These are phyloP conservation scores for Xerocomus potaroensis DNA, from an alignment of 768 basidiomycete genomes.

Conservation along the genomic window DNA sequence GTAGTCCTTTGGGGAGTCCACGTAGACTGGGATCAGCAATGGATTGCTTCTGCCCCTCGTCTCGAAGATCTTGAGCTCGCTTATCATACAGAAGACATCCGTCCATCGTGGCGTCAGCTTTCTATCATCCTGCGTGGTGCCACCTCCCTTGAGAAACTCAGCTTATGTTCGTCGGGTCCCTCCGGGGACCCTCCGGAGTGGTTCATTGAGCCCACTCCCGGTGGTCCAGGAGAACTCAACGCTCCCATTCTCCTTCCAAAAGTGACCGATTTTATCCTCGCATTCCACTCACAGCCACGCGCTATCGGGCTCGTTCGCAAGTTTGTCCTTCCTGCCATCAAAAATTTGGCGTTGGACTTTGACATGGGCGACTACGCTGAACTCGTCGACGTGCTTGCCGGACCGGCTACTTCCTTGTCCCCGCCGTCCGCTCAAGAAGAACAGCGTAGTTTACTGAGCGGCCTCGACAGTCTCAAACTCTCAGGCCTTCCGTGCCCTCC, in stretches of 20 bases:
- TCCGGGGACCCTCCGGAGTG: constrained; percentile 37
- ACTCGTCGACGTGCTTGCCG: constrained; percentile 41
- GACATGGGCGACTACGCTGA: constrained; percentile 50
- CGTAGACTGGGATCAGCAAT: constrained; percentile 55
- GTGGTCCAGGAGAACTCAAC: constrained; percentile 24
- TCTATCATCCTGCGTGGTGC: constrained; percentile 47
- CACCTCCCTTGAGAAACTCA: constrained; percentile 50
- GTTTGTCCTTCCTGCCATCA: constrained; percentile 35
- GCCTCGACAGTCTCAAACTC: constrained; percentile 51
- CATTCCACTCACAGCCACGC: constrained; percentile 50
- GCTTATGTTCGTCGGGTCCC: constrained; percentile 57
- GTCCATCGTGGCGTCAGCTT: constrained; percentile 56
- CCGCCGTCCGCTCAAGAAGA: constrained; percentile 35
- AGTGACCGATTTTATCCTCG: constrained; percentile 38
- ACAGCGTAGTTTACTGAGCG: constrained; percentile 36
- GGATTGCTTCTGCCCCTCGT: constrained; percentile 21
- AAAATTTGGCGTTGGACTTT: constrained; percentile 47
- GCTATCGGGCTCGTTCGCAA: constrained; percentile 18
- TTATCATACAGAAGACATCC: constrained; percentile 58
- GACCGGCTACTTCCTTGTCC: constrained; percentile 20
- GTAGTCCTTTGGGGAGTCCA: constrained; percentile 67
- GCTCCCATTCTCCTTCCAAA: constrained; percentile 26
- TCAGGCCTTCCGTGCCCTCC: constrained; percentile 42
- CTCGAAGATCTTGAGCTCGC: constrained; percentile 54
- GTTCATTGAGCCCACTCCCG: constrained; percentile 18